phyloP scores from a whole-genome alignment of 495 filamentous ascomycete genomes.

The Penicillium arizonense region DNA sequence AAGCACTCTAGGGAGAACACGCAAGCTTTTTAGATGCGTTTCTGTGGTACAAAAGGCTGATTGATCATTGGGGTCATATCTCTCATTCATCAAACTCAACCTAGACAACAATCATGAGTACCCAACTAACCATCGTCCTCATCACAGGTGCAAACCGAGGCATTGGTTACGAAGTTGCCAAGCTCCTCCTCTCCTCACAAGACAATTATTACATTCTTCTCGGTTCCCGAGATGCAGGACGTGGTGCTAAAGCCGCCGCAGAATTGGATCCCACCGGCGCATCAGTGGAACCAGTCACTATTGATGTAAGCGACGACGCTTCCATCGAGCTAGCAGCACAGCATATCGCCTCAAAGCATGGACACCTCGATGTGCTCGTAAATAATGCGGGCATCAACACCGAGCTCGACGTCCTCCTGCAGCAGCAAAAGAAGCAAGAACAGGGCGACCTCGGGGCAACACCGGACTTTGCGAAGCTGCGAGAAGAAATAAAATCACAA shows the following conservation, averaged over 20 bases:
- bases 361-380: slow-evolving; percentile 35
- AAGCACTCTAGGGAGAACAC: background rate
- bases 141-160: slow-evolving; percentile 48
- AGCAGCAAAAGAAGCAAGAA: background rate
- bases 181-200: slow-evolving; percentile 25
- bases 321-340: slow-evolving; percentile 37
- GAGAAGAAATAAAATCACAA: background rate
- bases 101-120: background rate
- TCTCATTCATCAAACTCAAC: background rate
- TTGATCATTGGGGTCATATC: background rate
- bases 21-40: background rate
- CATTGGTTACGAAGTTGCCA: slow-evolving; percentile 40
- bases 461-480: background rate
- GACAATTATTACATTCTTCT: slow-evolving; percentile 39
- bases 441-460: background rate
- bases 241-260: slow-evolving; percentile 20
- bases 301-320: slow-evolving; percentile 40
- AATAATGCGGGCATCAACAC: slow-evolving; percentile 41
- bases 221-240: slow-evolving; percentile 27
- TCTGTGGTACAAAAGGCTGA: background rate
- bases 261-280: slow-evolving; percentile 21
- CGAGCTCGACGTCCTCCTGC: slow-evolving; percentile 20
- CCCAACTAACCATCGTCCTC: slow-evolving; percentile 29
- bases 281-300: slow-evolving; percentile 22
- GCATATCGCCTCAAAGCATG: slow-evolving; percentile 25